These are phyloP conservation scores for Volvariella surrecta DNA, from an alignment of 1,284 basidiomycete species.

Conservation along the genomic window DNA sequence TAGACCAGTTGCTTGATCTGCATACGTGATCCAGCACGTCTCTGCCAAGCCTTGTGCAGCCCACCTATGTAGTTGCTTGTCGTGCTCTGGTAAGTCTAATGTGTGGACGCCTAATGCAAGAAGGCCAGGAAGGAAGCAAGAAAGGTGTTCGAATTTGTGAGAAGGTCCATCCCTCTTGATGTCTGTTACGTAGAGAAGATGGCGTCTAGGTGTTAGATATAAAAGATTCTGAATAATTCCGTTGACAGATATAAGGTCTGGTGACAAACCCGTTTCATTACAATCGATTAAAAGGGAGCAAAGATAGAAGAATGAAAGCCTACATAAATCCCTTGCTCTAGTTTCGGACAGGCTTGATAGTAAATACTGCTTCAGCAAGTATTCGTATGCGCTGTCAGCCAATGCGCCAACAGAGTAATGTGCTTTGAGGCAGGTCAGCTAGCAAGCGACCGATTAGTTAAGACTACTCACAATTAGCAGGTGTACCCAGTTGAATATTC, in stretches of 20 bases:
- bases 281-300: no score
- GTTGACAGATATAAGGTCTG: constrained; percentile 54
- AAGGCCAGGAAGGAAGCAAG: constrained; percentile 71
- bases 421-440: constrained; percentile 20
- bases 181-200: constrained; percentile 64
- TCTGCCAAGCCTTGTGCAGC: constrained; percentile 60
- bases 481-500: constrained; percentile 27
- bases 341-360: constrained; percentile 41
- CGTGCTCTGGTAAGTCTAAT: constrained; percentile 26
- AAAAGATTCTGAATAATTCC: constrained; percentile 57
- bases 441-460: neutral
- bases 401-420: constrained; percentile 48
- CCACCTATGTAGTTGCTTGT: constrained; percentile 37
- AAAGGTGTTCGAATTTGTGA: constrained; percentile 59
- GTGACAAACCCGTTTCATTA: constrained; percentile 12
- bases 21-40: constrained; percentile 59
- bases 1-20: constrained; percentile 51
- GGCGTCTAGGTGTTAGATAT: constrained; percentile 50
- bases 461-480: constrained; percentile 22
- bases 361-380: constrained; percentile 66
- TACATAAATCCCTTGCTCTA: constrained; percentile 52
- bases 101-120: constrained; percentile 59
- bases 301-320: constrained; percentile 16
- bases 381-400: constrained; percentile 69
- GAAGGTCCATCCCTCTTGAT: constrained; percentile 25